phyloP scores from a whole-genome alignment of 2,329 filamentous ascomycete species.

The Colletotrichum costaricense region DNA sequence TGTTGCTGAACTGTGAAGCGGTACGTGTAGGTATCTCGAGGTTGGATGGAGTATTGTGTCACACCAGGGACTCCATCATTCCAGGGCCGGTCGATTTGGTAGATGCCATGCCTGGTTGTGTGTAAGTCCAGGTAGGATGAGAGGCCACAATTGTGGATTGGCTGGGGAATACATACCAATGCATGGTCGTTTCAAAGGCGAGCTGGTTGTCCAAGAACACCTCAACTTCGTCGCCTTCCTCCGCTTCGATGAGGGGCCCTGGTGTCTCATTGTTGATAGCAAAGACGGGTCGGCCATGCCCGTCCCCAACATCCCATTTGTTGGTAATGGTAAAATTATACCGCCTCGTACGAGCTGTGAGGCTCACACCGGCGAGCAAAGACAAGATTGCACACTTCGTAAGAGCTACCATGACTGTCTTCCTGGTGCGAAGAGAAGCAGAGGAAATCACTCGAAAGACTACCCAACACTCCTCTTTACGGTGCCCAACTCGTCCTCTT shows the following conservation, averaged over 20 bases:
- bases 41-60: slow-evolving; percentile 28
- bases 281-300: slow-evolving; percentile 25
- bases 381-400: neutral
- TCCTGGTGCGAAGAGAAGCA: neutral
- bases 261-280: slow-evolving; percentile 30
- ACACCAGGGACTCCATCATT: slow-evolving; percentile 30
- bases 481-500: neutral
- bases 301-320: slow-evolving; percentile 22
- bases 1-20: slow-evolving; percentile 24
- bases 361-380: slow-evolving; percentile 12
- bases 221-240: slow-evolving; percentile 29
- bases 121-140: neutral
- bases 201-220: slow-evolving; percentile 30
- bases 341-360: slow-evolving; percentile 24
- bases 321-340: slow-evolving; percentile 31
- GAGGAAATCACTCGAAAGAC: neutral
- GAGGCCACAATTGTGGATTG: neutral
- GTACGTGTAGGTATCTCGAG: slow-evolving; percentile 27
- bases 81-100: slow-evolving; percentile 28
- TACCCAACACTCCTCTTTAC: neutral
- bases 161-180: slow-evolving; percentile 1
- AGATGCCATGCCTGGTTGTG: slow-evolving; percentile 20
- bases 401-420: slow-evolving; percentile 9
- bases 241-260: slow-evolving; percentile 28
- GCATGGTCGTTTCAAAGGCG: slow-evolving; percentile 31